Conservation (phyloP, 345 rosid species). For the Pistacia atlantica region DNA sequence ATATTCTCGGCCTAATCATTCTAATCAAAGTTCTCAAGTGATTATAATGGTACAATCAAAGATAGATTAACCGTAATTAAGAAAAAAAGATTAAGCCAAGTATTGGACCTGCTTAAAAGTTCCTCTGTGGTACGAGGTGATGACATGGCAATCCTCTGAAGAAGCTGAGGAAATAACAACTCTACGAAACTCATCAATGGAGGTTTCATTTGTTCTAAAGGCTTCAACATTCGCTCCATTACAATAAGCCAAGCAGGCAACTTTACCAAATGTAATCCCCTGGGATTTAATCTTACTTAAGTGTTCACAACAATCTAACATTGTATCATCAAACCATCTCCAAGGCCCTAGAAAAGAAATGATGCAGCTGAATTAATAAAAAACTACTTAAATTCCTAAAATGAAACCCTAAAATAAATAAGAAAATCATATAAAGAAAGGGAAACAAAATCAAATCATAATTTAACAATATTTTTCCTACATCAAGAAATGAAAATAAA, state of each 20-base stretch:
- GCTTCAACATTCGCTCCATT: constrained; percentile 40
- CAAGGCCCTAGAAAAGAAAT: constrained; percentile 29
- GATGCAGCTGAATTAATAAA: too few relatives aligned
- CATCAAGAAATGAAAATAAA: too few relatives aligned
- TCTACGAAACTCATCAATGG: constrained; percentile 29
- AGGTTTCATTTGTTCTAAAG: constrained; percentile 24
- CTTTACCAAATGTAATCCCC: constrained; percentile 40
- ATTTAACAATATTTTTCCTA: too few relatives aligned
- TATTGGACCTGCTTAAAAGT: constrained; percentile 33
- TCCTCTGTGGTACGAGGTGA: constrained; percentile 33
- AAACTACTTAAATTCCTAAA: too few relatives aligned
- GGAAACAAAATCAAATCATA: too few relatives aligned
- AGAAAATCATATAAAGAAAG: too few relatives aligned
- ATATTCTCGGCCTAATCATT: too few relatives aligned
- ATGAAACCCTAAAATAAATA: too few relatives aligned
- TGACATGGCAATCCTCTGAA: constrained; percentile 31
- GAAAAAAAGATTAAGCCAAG: background rate
- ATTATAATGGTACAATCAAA: background rate
- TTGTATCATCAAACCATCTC: constrained; percentile 49
- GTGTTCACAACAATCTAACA: constrained; percentile 47
- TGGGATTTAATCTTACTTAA: constrained; percentile 28
- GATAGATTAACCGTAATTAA: background rate
- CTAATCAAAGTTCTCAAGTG: background rate
- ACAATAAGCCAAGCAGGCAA: constrained; percentile 39
- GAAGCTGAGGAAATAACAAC: constrained; percentile 30